These are phyloP conservation scores for Lolium multiflorum DNA, from an alignment of 176 grass and related monocot genomes.

Conservation along the genomic window DNA sequence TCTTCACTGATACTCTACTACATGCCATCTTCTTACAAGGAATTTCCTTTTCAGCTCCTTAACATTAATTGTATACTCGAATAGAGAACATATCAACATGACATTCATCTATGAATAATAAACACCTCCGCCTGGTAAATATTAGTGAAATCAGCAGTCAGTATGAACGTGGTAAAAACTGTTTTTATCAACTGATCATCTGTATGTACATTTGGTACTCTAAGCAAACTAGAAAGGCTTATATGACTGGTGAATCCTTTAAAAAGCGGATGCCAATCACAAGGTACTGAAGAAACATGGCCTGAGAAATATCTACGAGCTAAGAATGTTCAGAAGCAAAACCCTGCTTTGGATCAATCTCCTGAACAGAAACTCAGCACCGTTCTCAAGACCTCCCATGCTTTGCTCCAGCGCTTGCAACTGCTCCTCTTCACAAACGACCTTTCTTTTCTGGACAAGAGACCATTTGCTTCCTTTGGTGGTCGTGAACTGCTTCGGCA, in stretches of 20 bases:
- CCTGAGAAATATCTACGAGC: slow-evolving; percentile 27
- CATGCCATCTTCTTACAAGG: background rate
- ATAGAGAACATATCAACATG: background rate
- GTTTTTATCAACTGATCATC: background rate
- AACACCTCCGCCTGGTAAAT: background rate
- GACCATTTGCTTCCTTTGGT: slow-evolving; percentile 47
- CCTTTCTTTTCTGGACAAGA: slow-evolving; percentile 45
- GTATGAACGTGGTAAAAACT: slow-evolving; percentile 31
- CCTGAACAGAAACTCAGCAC: slow-evolving; percentile 40
- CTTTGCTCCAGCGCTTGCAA: slow-evolving; percentile 48
- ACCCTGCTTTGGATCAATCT: slow-evolving; percentile 57
- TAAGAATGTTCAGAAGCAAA: slow-evolving; percentile 57
- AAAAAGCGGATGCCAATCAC: slow-evolving; percentile 37
- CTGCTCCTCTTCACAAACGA: slow-evolving; percentile 43
- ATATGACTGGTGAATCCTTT: slow-evolving; percentile 30
- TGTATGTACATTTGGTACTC: slow-evolving; percentile 24
- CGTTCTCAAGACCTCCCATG: slow-evolving; percentile 45
- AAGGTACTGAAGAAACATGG: background rate
- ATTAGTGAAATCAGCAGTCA: background rate
- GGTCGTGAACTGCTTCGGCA: slow-evolving; percentile 32
- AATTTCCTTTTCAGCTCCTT: slow-evolving; percentile 10
- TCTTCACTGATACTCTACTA: background rate
- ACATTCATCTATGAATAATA: background rate
- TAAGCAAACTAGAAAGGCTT: background rate
- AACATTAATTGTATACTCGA: background rate